phyloP scores from a whole-genome alignment of 306 rosid species.

The Trichosanthes cucumerina region DNA sequence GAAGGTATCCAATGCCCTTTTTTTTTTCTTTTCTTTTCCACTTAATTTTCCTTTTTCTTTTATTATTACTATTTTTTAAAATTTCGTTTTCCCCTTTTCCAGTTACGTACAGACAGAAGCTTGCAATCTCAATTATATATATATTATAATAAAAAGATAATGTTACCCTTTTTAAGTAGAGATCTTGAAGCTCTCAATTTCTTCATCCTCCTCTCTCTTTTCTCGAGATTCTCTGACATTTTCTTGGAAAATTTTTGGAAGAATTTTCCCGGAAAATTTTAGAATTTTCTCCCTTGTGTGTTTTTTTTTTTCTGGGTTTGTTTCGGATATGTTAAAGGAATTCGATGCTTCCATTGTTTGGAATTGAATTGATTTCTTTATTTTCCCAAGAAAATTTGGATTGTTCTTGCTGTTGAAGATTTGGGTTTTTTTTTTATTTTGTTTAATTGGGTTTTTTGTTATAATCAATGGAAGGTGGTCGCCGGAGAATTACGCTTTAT shows the following conservation, averaged over 20 bases:
- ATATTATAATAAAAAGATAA: background rate
- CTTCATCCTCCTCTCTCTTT: background rate
- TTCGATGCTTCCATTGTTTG: background rate
- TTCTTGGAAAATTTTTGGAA: background rate
- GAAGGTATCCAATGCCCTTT: conserved; percentile 1
- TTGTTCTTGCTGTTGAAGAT: background rate
- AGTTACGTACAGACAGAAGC: conserved; percentile 1
- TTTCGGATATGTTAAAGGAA: background rate
- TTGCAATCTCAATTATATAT: background rate
- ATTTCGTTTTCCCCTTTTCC: background rate
- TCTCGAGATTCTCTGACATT: background rate
- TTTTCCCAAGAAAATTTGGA: conserved; percentile 2
- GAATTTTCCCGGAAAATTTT: background rate
- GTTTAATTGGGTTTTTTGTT: background rate
- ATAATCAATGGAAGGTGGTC: conserved; percentile 32
- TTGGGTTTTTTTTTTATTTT: background rate
- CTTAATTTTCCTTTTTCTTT: background rate
- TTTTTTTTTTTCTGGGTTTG: background rate
- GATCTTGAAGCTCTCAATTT: background rate
- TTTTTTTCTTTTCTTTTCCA: background rate
- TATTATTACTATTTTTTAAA: background rate
- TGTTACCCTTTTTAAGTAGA: background rate
- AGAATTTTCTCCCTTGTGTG: background rate
- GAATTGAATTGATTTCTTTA: background rate
- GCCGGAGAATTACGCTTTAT: conserved; percentile 45